Evolutionary conservation across 345 rosid species (phyloP).

Genomic region (Toxicodendron radicans): DNA sequence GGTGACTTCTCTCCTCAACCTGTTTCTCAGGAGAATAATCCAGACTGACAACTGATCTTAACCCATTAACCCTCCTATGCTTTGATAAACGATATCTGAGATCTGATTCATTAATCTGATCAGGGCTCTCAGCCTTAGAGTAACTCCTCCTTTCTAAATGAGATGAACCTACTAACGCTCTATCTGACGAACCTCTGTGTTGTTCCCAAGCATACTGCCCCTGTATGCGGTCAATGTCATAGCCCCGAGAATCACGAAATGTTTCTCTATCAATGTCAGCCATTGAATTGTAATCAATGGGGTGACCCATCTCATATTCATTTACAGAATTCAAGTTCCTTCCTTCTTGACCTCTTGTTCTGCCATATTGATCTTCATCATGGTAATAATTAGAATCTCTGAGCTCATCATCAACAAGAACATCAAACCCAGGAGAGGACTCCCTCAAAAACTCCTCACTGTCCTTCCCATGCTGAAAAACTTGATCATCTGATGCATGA

Average conservation of each 20-base stretch:
- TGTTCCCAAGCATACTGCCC: slow-evolving; percentile 65
- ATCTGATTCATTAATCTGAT: slow-evolving; percentile 52
- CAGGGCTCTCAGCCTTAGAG: slow-evolving; percentile 48
- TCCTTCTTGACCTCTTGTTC: slow-evolving; percentile 52
- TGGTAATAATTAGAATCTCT: slow-evolving; percentile 67
- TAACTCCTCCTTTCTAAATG: slow-evolving; percentile 53
- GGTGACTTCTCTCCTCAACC: slow-evolving; percentile 42
- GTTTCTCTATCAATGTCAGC: slow-evolving; percentile 51
- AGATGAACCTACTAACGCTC: slow-evolving; percentile 35
- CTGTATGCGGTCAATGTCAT: slow-evolving; percentile 52
- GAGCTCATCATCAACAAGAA: slow-evolving; percentile 86
- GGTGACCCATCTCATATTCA: slow-evolving; percentile 51
- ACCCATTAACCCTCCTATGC: slow-evolving; percentile 60
- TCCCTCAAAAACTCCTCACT: slow-evolving; percentile 69
- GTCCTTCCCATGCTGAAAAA: slow-evolving; percentile 60
- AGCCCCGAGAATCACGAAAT: slow-evolving; percentile 40
- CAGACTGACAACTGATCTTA: slow-evolving; percentile 63
- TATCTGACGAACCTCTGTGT: slow-evolving; percentile 52
- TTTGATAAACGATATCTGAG: slow-evolving; percentile 70
- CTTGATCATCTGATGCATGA: slow-evolving; percentile 51
- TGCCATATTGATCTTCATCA: slow-evolving; percentile 69
- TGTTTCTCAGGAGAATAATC: slow-evolving; percentile 47
- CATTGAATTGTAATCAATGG: slow-evolving; percentile 46
- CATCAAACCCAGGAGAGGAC: slow-evolving; percentile 97
- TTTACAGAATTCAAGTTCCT: slow-evolving; percentile 47